These are phyloP conservation scores for Tulasnella sp. DNA, from an alignment of 768 basidiomycete species.

Conservation along the genomic window DNA sequence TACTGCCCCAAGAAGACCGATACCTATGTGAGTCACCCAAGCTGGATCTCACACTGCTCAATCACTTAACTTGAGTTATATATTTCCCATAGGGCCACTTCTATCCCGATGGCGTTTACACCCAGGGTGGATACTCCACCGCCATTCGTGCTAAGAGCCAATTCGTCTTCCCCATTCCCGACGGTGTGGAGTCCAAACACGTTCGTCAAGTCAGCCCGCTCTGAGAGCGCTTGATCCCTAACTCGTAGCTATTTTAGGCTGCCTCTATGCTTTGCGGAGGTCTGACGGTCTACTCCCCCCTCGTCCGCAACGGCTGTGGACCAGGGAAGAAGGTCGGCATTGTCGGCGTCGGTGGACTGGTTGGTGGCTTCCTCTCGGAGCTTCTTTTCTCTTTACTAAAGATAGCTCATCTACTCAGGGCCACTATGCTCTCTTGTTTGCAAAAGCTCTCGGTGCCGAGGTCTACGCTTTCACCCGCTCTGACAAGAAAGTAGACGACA, in stretches of 20 bases:
- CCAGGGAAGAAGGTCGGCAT: constrained; percentile 69
- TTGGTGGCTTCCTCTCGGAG: background rate
- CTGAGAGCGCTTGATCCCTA: background rate
- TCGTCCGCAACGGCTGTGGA: constrained; percentile 57
- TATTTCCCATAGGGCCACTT: background rate
- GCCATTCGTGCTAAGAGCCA: constrained; percentile 50
- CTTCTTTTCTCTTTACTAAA: background rate
- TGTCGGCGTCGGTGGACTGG: constrained; percentile 65
- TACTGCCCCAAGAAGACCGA: constrained; percentile 54
- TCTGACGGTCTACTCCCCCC: constrained; percentile 65
- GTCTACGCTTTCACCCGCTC: constrained; percentile 64
- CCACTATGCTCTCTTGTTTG: constrained; percentile 49
- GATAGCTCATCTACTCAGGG: constrained; percentile 40
- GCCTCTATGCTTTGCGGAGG: constrained; percentile 70
- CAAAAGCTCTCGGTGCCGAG: constrained; percentile 59
- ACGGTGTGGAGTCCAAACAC: constrained; percentile 52
- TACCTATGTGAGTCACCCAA: constrained; percentile 47
- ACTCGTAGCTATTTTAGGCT: constrained; percentile 43
- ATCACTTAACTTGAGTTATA: background rate
- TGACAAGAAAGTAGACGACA: constrained; percentile 57
- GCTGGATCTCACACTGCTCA: constrained; percentile 35
- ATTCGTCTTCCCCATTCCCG: constrained; percentile 65
- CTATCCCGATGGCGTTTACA: constrained; percentile 50
- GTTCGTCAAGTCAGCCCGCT: background rate
- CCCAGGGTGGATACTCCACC: constrained; percentile 56